These are phyloP conservation scores for Tephrocybe rancida DNA, from an alignment of 768 basidiomycete genomes.

Conservation along the genomic window DNA sequence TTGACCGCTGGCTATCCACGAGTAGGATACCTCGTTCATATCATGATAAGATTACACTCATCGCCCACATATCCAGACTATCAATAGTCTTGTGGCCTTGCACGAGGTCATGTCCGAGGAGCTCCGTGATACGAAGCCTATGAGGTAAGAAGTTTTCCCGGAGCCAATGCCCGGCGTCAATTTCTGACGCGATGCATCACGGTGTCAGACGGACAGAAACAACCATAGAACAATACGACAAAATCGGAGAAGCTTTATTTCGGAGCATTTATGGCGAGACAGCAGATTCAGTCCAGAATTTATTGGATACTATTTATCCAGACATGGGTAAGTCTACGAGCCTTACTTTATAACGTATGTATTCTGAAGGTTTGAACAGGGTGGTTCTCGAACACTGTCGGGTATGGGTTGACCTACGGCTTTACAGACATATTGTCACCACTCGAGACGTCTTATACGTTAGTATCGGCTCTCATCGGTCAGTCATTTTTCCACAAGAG, in stretches of 20 bases:
- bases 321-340: slow-evolving; percentile 54
- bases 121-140: slow-evolving; percentile 45
- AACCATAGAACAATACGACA: slow-evolving; percentile 45
- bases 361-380: slow-evolving; percentile 34
- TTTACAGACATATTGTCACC: slow-evolving; percentile 46
- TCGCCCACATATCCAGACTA: slow-evolving; percentile 37
- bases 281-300: slow-evolving; percentile 43
- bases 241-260: slow-evolving; percentile 46
- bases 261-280: slow-evolving; percentile 57
- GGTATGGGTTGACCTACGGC: slow-evolving; percentile 59
- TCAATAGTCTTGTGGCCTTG: slow-evolving; percentile 57
- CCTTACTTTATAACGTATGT: not conserved
- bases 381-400: slow-evolving; percentile 55
- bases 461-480: slow-evolving; percentile 60
- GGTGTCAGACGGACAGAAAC: slow-evolving; percentile 38
- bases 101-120: slow-evolving; percentile 54
- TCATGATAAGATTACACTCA: not conserved
- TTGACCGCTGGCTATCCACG: slow-evolving; percentile 59
- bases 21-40: slow-evolving; percentile 31
- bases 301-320: slow-evolving; percentile 58
- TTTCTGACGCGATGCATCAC: not conserved
- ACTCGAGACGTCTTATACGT: slow-evolving; percentile 58
- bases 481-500: not conserved
- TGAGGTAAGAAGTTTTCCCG: slow-evolving; percentile 42
- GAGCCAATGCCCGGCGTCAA: too few relatives aligned